Base-by-base conservation (phyloP, 1,139 yeast genomes). In the Kazachstania sp. region DNA sequence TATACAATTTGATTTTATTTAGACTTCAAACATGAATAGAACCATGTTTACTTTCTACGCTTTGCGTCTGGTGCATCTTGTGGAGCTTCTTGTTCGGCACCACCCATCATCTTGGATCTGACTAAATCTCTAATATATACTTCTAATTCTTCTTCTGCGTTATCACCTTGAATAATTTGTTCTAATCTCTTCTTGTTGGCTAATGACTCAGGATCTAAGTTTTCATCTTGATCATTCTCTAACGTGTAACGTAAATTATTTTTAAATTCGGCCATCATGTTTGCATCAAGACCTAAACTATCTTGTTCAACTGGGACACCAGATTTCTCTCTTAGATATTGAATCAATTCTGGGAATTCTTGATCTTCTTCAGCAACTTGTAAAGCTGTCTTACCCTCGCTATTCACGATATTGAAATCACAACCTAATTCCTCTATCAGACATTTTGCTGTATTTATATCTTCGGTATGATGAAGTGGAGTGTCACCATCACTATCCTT, bases 401-500 rank as follows among this genome's bases (percentile, higher is more conserved):
- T 65, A 63, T 92, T 92, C 62, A 73, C 77, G 42, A 78, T 58
- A 43, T 67, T 76, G 63, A 71, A 73, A 65, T 86, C 83, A 0
- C 92, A 96, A 2, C 75, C 72, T 37, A 80, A 72, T 47, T 79
- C 77, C 56, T 79, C 85, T 1, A 92, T 72, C 49, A 92, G 68
- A 34, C 72, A 60, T 55, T 74, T 76, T 2, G 95, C 97, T 1
- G 80, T 74, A 2, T 64, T 69, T 0, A 77, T 67, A 49, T 81
- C 84, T 62, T 94, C 98, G 28, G 81, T 87, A 54, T 88, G 95
- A 64, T 92, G 97, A 53, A 92, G 71, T 0, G 98, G 97, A 0
- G 97, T 85, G 59, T 92, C 99, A 0, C 98, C 97, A 57, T 94
- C 98, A 31, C 71, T 71, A 58, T 92, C 99, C 51, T 74, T 80